These are phyloP conservation scores for Pichia rugopelliculosa DNA, from an alignment of 805 yeast species.

Conservation along the genomic window DNA sequence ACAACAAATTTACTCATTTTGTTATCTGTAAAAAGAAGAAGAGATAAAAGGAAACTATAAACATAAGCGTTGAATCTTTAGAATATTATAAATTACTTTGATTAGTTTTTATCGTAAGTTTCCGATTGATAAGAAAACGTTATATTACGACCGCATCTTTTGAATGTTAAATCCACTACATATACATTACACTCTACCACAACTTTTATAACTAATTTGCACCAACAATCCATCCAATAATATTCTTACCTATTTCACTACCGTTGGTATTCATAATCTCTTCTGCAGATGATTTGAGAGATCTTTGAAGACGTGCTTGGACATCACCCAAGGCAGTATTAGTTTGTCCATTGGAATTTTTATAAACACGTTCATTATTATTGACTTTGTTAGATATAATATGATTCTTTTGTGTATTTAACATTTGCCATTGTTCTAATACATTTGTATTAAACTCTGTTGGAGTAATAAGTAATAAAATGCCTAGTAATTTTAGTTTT, in stretches of 20 bases:
- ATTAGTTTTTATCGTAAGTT: too few species aligned
- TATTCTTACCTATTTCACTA: slow-evolving; percentile 26
- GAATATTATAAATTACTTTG: too few species aligned
- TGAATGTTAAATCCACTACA: too few species aligned
- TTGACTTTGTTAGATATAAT: background rate
- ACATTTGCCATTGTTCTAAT: slow-evolving; percentile 54
- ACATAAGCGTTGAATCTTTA: too few species aligned
- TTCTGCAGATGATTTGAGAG: slow-evolving; percentile 23
- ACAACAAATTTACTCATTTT: slow-evolving; percentile 17
- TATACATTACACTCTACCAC: too few species aligned
- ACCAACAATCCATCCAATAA: slow-evolving; percentile 31
- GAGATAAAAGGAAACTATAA: background rate
- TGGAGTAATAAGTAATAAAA: slow-evolving; percentile 45
- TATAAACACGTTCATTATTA: background rate
- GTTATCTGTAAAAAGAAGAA: too few species aligned
- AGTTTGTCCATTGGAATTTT: background rate
- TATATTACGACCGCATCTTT: too few species aligned
- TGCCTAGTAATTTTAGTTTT: slow-evolving; percentile 50
- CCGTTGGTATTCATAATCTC: slow-evolving; percentile 18
- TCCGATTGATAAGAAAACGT: too few species aligned
- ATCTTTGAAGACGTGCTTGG: slow-evolving; percentile 24
- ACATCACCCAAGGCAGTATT: slow-evolving; percentile 12
- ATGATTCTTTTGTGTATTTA: slow-evolving; percentile 29
- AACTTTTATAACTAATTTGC: slow-evolving; percentile 18
- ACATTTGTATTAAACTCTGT: slow-evolving; percentile 48